Base-by-base conservation (phyloP, 768 basidiomycete genomes). In the Collybia sordida region DNA sequence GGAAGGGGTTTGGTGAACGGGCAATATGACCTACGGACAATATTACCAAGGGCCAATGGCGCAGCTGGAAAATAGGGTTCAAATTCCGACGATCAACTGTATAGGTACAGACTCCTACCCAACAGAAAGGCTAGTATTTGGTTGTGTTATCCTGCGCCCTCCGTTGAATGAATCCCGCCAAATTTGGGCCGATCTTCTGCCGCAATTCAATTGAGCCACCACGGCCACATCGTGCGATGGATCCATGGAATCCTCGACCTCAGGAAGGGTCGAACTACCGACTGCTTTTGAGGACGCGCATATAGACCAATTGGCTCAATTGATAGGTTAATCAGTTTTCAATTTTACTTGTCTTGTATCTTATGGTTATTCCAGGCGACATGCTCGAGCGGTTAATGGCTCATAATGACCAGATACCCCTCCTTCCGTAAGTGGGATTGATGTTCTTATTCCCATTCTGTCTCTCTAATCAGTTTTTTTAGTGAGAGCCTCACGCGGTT, bases 321-420 rank as follows among this genome's bases (percentile, higher is more conserved):
- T 99, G 56, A 94, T 98, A 69, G 90, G 94, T 95, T 14, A 31
- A 14, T 31, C 14, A 27, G 9, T 12, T 7, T 31, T 59, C 66
- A 48, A 47, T 50, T 60, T 49, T 53, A 38, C 39, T 22, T 21
- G 8, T 7, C 44, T 50, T 48, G 47, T 46, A 42, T 40, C 44
- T 44, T 56, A 62, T 52, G 54, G 51, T 48, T 34, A 38, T 55
- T 66, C 23, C 67, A 95, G 93, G 93, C 61, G 90, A 95, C 71
- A 98, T 98, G 95, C 83, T 99, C 59, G 84, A 94, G 64, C 89
- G 94, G 55, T 76, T 99, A 61, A 94, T 97, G 71, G 75, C 80
- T 47, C 93, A 97, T 81, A 99, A 99, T 77, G 96, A 99, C 75
- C 84, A 82, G 65, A 93, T 99, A 68, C 89, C 93, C 50, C 77